These are phyloP conservation scores for Butyriboletus loyo DNA, from an alignment of 768 basidiomycete species.

Conservation along the genomic window DNA sequence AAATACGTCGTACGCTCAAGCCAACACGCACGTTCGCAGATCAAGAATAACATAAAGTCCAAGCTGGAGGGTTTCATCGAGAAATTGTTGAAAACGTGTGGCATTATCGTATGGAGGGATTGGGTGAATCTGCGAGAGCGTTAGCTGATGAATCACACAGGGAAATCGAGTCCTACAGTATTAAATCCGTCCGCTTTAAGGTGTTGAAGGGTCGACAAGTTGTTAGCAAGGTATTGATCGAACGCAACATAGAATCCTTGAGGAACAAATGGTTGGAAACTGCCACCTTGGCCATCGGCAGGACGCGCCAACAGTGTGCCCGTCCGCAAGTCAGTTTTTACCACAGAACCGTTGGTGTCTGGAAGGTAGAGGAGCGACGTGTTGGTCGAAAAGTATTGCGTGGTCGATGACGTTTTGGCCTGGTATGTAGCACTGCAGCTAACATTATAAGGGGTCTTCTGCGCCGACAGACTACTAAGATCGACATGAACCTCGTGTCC, in stretches of 20 bases:
- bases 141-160: constrained; percentile 11
- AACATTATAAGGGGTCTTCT: constrained; percentile 30
- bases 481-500: constrained; percentile 35
- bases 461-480: constrained; percentile 28
- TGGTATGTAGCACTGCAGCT: constrained; percentile 35
- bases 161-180: constrained; percentile 11
- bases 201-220: constrained; percentile 50
- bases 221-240: constrained; percentile 48
- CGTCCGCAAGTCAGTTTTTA: constrained; percentile 47
- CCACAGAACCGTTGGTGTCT: constrained; percentile 35
- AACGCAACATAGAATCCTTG: constrained; percentile 74
- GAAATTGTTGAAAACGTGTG: constrained; percentile 31
- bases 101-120: constrained; percentile 63
- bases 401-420: neutral
- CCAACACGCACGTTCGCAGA: constrained; percentile 52
- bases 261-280: constrained; percentile 49
- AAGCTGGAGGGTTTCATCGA: constrained; percentile 15
- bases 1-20: neutral
- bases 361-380: constrained; percentile 42
- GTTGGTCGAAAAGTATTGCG: constrained; percentile 32
- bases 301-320: constrained; percentile 43
- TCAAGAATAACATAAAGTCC: constrained; percentile 71
- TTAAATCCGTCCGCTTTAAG: constrained; percentile 55
- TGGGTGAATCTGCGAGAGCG: constrained; percentile 58
- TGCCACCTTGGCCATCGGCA: constrained; percentile 16